Base-by-base conservation (phyloP, 225 moss, liverwort and hornwort genomes). In the Neckera pumila region DNA sequence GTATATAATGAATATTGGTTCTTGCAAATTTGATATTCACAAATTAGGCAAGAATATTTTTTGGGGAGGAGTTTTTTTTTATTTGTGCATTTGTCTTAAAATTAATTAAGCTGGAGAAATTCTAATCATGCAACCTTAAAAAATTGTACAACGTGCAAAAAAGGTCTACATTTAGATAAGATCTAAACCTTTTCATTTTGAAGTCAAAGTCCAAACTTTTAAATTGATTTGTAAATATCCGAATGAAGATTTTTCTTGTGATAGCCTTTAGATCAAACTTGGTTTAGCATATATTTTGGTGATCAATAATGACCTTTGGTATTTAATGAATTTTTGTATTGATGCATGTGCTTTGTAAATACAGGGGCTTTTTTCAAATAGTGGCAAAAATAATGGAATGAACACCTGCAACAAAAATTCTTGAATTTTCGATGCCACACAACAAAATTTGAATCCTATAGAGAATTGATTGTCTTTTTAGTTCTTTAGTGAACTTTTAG, bases 1-100 rank as follows among this genome's bases (percentile, higher is more conserved):
- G 0, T n/a, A 7, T n/a, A 16, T 26, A 26, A 17, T 26, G n/a
- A n/a, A 25, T 4, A n/a, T 25, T 0, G 0, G 25, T 16, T n/a
- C 12, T 56, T 78, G 4, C 21, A 78, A 78, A 56, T 56, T 54
- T 78, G 10, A n/a, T 78, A 1, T 56, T 56, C 1, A 25, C 7
- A 77, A n/a, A 56, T 25, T 77, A 8, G 2, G 3, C 25, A 1
- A 16, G 3, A 56, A 77, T 25, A 13, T 20, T 56, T 49, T 8
- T 13, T 6, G 0, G 2, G 6, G 47, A 9, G 0, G 3, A 3
- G 47, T 2, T 47, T 75, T 33, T 33, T 33, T 13, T 30, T n/a
- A 26, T 16, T 56, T n/a, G 11, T 8, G 1, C 1, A n/a, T 56
- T 22, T 56, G 2, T 77, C 10, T 5, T 26, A 26, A 54, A n/a